These are phyloP conservation scores for Hanseniaspora lindneri DNA, from an alignment of 805 yeast genomes.

Conservation along the genomic window DNA sequence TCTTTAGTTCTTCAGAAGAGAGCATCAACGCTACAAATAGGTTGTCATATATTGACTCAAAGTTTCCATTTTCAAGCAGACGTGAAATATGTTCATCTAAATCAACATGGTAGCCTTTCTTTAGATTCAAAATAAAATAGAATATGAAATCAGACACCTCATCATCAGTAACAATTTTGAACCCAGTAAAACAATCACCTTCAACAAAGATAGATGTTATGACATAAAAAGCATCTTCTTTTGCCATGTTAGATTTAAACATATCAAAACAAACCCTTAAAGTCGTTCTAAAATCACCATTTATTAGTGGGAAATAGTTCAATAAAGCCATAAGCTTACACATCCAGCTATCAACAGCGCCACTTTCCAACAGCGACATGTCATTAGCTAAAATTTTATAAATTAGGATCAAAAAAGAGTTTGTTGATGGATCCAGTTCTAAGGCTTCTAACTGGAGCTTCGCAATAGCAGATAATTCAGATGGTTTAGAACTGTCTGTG, in stretches of 20 bases:
- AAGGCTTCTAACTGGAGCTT: neutral
- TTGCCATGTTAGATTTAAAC: neutral
- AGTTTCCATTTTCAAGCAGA: neutral
- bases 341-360: neutral
- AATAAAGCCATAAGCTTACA: neutral
- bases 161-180: neutral
- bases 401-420: neutral
- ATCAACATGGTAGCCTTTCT: neutral
- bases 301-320: neutral
- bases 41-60: slow-evolving; percentile 30
- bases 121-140: neutral
- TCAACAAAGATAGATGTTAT: neutral
- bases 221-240: neutral
- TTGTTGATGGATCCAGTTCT: neutral
- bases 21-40: slow-evolving; percentile 39
- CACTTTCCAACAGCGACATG: neutral
- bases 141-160: neutral
- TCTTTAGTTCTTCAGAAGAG: slow-evolving; percentile 24
- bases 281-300: neutral
- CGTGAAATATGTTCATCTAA: neutral
- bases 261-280: neutral
- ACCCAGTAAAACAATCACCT: neutral
- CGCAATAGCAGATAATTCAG: neutral
- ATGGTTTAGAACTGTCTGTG: neutral
- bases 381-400: slow-evolving; percentile 9